Base-by-base conservation (phyloP, 257 asterid genomes). In the Cynanchum wilfordii region DNA sequence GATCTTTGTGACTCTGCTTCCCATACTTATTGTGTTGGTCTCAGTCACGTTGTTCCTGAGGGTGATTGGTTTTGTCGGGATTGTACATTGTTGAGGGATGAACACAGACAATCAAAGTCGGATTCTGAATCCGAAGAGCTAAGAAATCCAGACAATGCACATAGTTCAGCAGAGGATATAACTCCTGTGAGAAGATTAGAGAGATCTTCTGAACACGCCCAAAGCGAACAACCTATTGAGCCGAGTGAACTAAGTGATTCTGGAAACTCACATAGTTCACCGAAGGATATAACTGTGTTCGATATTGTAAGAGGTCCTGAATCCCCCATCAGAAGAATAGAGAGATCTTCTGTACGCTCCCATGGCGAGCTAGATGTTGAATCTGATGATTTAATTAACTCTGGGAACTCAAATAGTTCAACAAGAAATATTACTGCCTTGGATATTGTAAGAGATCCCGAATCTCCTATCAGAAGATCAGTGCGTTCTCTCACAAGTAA, bases 31-130 rank as follows among this genome's bases (percentile, higher is more conserved):
- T 90, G 95, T 54, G 87, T 84, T 82, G 93, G 93, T 73, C 88
- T 88, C 16, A 92, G 91, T 68, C 76, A 69, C 25, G 82, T 86
- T 56, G 85, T 88, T 82, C 96, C 96, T 1, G 96, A 88, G 69
- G 95, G 89, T 66, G 96, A 90, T 76, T 90, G 96, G 96, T 90
- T 84, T 85, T 90, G 96, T 80, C 81, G 68, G 50, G 96, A 90
- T 69, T 90, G 96, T 69, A 68, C 86, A 13, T 81, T 90, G 77
- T 56, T 90, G 73, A 88, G 73, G 82, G 85, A 79, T 63, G 96
- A 90, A 77, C 89, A 81, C 54, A 60, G 55, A 72, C 75, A 82
- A 66, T 77, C 69, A 71, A 92, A 84, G 69, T 63, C 49, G 2
- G 71, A 74, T 64, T 59, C 60, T 65, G 83, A 77, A 57, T 76